Evolutionary conservation across 768 basidiomycete species (phyloP).

Genomic region (Mycena filopes): DNA sequence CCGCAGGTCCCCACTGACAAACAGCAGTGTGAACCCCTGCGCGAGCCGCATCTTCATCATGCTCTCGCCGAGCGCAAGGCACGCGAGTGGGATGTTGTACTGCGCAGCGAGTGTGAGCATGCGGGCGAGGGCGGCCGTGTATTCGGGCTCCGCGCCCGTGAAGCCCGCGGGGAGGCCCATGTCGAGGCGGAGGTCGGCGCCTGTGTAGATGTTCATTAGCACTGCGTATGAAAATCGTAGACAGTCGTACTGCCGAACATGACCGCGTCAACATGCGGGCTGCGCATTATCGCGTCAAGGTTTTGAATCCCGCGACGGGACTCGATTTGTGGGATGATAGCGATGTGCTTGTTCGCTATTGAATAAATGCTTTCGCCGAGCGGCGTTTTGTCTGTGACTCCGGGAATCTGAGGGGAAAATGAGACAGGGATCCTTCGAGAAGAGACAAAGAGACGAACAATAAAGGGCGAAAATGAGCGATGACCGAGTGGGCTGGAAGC

Average conservation of each 20-base stretch:
- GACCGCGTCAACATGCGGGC: constrained; percentile 2
- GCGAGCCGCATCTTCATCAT: too few species aligned
- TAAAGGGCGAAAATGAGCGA: constrained; percentile 21
- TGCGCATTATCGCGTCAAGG: constrained; percentile 16
- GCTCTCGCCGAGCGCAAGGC: too few species aligned
- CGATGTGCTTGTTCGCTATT: constrained; percentile 23
- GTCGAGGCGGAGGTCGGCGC: not conserved
- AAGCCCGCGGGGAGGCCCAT: not conserved
- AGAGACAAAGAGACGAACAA: not conserved
- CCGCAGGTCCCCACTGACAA: too few species aligned
- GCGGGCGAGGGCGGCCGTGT: not conserved
- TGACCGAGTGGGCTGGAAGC: constrained; percentile 16
- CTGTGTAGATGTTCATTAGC: not conserved
- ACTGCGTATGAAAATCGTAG: not conserved
- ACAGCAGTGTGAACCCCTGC: too few species aligned
- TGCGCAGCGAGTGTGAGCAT: too few species aligned
- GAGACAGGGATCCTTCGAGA: not conserved
- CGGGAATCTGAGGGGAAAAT: not conserved
- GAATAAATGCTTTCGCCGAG: constrained; percentile 6
- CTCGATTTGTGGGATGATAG: constrained; percentile 26
- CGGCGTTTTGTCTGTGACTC: constrained; percentile 6
- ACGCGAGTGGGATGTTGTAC: too few species aligned
- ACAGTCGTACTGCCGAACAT: constrained; percentile 13
- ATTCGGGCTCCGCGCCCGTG: not conserved
- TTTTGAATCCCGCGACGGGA: constrained; percentile 2